Evolutionary conservation across 176 grass and related monocot species (phyloP), one percentile per base, ranked within the genome.

Genomic region (Rhynchospora tenuis): DNA sequence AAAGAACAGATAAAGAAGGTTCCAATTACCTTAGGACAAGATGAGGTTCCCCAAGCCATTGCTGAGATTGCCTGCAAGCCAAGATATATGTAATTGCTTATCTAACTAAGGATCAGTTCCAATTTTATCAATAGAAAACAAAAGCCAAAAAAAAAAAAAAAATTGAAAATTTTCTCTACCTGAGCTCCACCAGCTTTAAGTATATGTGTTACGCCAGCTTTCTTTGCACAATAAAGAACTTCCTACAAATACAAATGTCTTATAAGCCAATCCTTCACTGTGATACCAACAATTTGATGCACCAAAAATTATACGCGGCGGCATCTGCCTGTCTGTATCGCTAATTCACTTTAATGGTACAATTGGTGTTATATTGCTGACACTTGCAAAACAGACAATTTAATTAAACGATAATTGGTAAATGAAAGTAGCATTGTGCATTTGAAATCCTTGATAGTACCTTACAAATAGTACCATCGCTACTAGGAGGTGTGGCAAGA

Each of bases 141-240:
- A 52, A 54, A 10, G 59, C 2, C 31, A 5, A 26, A 67, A 54
- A 16, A 67, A 60, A 69, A 66, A 65, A 58, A 48, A 2, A 60
- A 26, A 48, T 24, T 56, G 2, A 60, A 42, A 74, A 69, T 76
- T 74, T 7, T 58, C 86, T 81, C 23, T 79, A 97, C 95, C 95
- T 98, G 95, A 90, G 95, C 95, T 84, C 95, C 92, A 72, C 95
- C 90, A 38, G 91, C 91, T 88, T 95, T 98, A 81, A 98, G 83
- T 84, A 98, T 87, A 45, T 98, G 95, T n/a, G 95, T 98, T 5
- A 93, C 95, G 38, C 92, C 95, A 83, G 95, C 89, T 91, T 91
- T 98, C 38, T 98, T 94, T 68, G 95, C 92, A 91, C 95, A 98
- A 59, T 98, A 98, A 65, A 97, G 88, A 89, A 98, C 92, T 83